Conservation (phyloP, 768 basidiomycete genomes). For the Lyophyllum decastes region DNA sequence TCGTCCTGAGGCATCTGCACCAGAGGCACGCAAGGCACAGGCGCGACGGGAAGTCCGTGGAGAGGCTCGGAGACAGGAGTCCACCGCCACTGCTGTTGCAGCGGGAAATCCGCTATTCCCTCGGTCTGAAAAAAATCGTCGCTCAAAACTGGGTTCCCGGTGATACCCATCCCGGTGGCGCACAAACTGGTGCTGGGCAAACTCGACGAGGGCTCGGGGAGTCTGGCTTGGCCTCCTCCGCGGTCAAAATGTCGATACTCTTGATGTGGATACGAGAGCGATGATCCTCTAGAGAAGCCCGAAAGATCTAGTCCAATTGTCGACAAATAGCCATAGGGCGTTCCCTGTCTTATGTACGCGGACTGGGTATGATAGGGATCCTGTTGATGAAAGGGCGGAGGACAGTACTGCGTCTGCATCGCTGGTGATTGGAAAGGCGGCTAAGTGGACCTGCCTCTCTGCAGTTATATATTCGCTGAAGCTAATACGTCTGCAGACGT, state of each 20-base stretch:
- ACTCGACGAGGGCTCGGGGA: constrained; percentile 28
- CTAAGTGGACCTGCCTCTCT: constrained; percentile 29
- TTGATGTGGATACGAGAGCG: constrained; percentile 44
- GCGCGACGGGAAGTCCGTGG: constrained; percentile 33
- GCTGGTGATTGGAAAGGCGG: constrained; percentile 33
- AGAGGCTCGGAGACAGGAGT: constrained; percentile 19
- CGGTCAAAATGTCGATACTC: constrained; percentile 45
- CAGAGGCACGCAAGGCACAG: constrained; percentile 26
- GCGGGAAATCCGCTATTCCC: constrained; percentile 37
- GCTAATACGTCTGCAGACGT: constrained; percentile 43
- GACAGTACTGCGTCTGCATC: constrained; percentile 41
- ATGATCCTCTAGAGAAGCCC: constrained; percentile 56
- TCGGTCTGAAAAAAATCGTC: constrained; percentile 36
- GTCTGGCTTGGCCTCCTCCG: constrained; percentile 32
- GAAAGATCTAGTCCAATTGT: constrained; percentile 34
- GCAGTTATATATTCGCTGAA: constrained; percentile 49
- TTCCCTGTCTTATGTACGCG: constrained; percentile 15
- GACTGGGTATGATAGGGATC: constrained; percentile 27
- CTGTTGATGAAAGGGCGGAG: constrained; percentile 26
- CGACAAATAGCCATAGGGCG: constrained; percentile 31
- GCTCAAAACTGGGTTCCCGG: constrained; percentile 30
- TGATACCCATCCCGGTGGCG: constrained; percentile 48
- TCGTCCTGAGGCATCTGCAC: constrained; percentile 19
- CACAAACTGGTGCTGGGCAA: constrained; percentile 34
- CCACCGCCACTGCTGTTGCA: constrained; percentile 30